Base-by-base conservation (phyloP, 352 stramenopile genomes). In the Phytophthora agathidicida region DNA sequence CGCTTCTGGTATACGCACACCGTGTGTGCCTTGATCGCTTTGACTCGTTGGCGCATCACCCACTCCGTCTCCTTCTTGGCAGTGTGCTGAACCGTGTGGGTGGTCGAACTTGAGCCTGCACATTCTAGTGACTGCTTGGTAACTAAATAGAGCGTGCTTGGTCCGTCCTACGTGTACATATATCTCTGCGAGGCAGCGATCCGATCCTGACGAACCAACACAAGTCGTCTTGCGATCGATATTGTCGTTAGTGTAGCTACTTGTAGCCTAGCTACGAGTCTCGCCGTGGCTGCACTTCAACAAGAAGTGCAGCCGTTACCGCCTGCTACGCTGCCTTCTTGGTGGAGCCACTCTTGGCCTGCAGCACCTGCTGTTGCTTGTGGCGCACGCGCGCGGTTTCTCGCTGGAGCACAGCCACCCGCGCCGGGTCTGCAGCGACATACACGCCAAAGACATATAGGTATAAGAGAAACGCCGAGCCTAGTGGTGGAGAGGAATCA, bases 331-430 rank as follows among this genome's bases (percentile, higher is more conserved):
- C 60, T 49, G 62, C 31, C 35, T 73, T 79, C 45, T 80, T 41
- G 5, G n/a, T 47, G 16, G 42, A n/a, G n/a, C n/a, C n/a, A n/a
- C n/a, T 26, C 24, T 64, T 68, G 27, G 67, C 38, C n/a, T 66
- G 45, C 14, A 84, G 61, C 2, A 58, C 60, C 49, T 70, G 49
- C 33, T 90, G 82, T 66, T 91, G 82, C 50, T 75, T 52, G 16
- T 74, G 47, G 17, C 82, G 77, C 45, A 91, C 68, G 27, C 77
- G 80, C 11, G 73, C 65, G n/a, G 75, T 74, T 67, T 89, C 79
- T 54, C 63, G 71, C 28, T 75, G 65, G 6, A 91, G 71, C 30
- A 84, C 53, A 13, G 70, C 73, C 17, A 91, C 77, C 24, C 81
- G 75, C 19, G 68, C 42, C 2, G 81, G 79, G 30, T 88, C 79